Percentiles rank a stretch among this genome's conserved stretches.
Evolutionary conservation across 108 stramenopile species (phyloP).

Genomic region (Skeletonema marinoi): DNA sequence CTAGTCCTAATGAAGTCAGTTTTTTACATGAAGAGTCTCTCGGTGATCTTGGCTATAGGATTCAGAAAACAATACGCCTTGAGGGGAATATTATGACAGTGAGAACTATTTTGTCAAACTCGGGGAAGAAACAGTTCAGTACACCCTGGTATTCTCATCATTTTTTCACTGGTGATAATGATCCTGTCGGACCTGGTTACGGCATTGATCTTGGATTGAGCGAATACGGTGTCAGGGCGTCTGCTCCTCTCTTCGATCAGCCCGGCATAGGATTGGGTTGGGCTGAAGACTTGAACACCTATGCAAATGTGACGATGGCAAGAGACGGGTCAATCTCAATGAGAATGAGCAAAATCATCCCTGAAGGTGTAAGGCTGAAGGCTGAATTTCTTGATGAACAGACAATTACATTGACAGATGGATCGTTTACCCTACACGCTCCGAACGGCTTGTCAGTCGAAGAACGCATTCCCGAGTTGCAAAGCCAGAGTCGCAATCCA

Average conservation of each 20-base stretch:
- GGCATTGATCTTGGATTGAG: constrained; percentile 60
- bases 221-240: constrained; percentile 33
- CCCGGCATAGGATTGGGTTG: constrained; percentile 63
- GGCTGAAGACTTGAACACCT: constrained; percentile 64
- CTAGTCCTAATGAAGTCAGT: constrained; percentile 32
- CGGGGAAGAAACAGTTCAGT: constrained; percentile 68
- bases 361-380: constrained; percentile 73
- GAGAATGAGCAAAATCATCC: constrained; percentile 53
- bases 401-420: constrained; percentile 48
- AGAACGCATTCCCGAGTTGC: constrained; percentile 66
- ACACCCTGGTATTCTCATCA: constrained; percentile 88
- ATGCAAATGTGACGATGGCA: constrained; percentile 48
- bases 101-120: constrained; percentile 66
- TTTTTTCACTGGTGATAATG: constrained; percentile 76
- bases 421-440: constrained; percentile 62
- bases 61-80: constrained; percentile 58
- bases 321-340: constrained; percentile 53
- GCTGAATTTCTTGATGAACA: constrained; percentile 75
- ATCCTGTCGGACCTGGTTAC: constrained; percentile 68
- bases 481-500: constrained; percentile 39
- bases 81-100: constrained; percentile 61
- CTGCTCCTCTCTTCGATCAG: constrained; percentile 61
- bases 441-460: constrained; percentile 62
- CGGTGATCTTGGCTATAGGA: constrained; percentile 59
- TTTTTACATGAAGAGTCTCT: constrained; percentile 61